Percentiles rank a stretch among this genome's conserved stretches.
Evolutionary conservation across 352 stramenopile species (phyloP).

Genomic region (Phytopythium cucurbitacearum): DNA sequence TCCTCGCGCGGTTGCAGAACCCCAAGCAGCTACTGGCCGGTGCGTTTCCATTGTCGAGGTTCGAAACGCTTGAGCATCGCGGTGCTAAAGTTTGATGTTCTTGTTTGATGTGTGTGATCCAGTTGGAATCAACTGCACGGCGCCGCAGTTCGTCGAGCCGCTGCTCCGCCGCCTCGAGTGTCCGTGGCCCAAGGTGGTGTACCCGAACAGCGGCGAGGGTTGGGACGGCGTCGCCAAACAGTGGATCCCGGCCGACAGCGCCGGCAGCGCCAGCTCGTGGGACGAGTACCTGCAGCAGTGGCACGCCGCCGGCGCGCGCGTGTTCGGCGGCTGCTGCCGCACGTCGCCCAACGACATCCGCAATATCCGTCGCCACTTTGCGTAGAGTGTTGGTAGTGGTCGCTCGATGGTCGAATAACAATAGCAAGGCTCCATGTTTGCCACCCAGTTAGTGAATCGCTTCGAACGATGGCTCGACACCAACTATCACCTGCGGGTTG

Average conservation of each 20-base stretch:
- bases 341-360: conserved; percentile 71
- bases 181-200: conserved; percentile 55
- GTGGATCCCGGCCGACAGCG: conserved; percentile 53
- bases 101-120: conserved; percentile 1
- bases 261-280: conserved; percentile 40
- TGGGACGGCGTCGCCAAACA: conserved; percentile 72
- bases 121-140: conserved; percentile 85
- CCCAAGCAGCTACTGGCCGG: conserved; percentile 49
- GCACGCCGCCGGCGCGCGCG: conserved; percentile 60
- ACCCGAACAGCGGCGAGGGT: conserved; percentile 83
- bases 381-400: no score
- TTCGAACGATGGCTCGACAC: conserved; percentile 14
- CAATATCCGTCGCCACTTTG: conserved; percentile 53
- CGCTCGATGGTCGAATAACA: no score
- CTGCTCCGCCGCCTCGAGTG: conserved; percentile 46
- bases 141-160: conserved; percentile 65
- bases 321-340: conserved; percentile 83
- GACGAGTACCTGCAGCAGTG: conserved; percentile 54
- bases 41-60: conserved; percentile 1
- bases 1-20: conserved; percentile 51
- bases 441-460: conserved; percentile 14
- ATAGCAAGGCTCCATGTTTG: no score
- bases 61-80: neutral
- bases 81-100: neutral
- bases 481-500: conserved; percentile 30